A percentile compares a stretch with the other conserved stretches of the same genome.
Evolutionary conservation across 345 rosid species (phyloP).

Genomic region (Eucalyptus melliodora): DNA sequence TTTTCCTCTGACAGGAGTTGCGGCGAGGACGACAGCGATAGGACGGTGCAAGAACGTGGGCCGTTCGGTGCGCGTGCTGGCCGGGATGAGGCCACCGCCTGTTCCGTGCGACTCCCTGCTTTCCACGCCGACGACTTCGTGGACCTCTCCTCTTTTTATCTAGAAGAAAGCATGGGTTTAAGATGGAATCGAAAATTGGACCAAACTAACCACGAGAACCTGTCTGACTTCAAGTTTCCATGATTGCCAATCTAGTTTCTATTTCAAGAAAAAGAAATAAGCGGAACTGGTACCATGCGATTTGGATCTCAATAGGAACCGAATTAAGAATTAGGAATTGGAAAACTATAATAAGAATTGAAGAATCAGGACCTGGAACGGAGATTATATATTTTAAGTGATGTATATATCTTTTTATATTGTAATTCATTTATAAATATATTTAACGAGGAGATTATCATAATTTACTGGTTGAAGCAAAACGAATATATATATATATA

Average conservation of each 20-base stretch:
- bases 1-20: neutral
- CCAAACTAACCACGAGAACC: too few relatives aligned
- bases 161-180: neutral
- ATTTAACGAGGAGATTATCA: neutral
- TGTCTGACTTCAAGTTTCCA: neutral
- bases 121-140: neutral
- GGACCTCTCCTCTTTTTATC: neutral
- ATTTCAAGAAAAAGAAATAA: too few relatives aligned
- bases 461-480: neutral
- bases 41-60: neutral
- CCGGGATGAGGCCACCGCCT: neutral
- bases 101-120: neutral
- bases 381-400: neutral
- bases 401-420: neutral
- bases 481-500: too few relatives aligned
- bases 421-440: too few relatives aligned
- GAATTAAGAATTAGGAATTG: too few relatives aligned
- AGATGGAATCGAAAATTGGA: too few relatives aligned
- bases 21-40: neutral
- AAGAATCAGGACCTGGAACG: accelerated
- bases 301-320: too few relatives aligned
- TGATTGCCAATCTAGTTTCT: too few relatives aligned
- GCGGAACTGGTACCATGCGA: accelerated
- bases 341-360: too few relatives aligned
- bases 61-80: neutral